Evolutionary conservation across 164 flowering plant species (phyloP), one percentile per base, ranked within the genome.

Genomic region (Protea cynaroides): DNA sequence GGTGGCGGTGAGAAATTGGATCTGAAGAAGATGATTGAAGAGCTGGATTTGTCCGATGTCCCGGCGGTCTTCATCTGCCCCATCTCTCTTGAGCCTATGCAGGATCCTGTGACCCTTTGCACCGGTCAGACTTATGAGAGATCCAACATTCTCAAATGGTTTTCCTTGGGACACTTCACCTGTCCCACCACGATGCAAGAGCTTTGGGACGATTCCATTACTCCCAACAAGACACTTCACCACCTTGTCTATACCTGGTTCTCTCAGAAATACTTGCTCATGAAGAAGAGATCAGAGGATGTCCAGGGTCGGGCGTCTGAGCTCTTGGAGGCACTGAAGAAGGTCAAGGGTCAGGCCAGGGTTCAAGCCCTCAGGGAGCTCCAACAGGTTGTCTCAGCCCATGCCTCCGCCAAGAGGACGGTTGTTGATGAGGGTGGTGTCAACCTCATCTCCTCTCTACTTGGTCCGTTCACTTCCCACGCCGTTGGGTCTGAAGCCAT

Each of bases 391-490:
- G 88, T 85, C 23, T 72, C 65, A 11, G 69, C 71, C 7, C 92
- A 89, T 59, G 76, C 75, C 13, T 77, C 91, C 5, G 89, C 86
- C 1, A 80, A 80, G 80, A 89, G 79, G 72, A 71, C 87, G 0
- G 80, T 85, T 62, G 81, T 81, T 9, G 90, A 83, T 49, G 76
- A 80, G 46, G 92, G 88, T 51, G 96, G 98, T n/a, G 69, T 85
- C 56, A 46, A 74, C 43, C 46, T 87, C 62, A 55, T 92, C 24
- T 75, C 83, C 10, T 84, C 91, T 50, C 70, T 89, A 37, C 66
- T 92, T 18, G 98, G 96, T 52, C 94, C 90, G 15, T 89, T 92
- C 64, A 92, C 97, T 21, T 82, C 92, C 4, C 89, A 92, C 56
- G 89, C 86, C 1, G 98, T 92, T 43, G 98, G 98, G 36, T 89